Base-by-base conservation (phyloP, 2,329 filamentous ascomycete genomes). In the Diplodia scrobiculata region DNA sequence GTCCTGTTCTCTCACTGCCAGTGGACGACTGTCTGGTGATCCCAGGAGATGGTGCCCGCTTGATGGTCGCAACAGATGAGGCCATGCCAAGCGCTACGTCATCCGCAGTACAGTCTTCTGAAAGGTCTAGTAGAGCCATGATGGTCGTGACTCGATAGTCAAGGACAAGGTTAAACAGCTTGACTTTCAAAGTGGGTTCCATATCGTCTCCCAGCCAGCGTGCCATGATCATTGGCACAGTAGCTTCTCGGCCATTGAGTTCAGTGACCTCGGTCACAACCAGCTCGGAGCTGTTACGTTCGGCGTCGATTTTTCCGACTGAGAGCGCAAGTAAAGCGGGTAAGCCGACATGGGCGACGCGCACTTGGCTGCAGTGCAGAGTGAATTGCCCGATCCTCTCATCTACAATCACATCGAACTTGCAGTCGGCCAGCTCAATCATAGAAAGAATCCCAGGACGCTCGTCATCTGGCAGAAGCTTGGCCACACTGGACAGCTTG, bases 381-480 rank as follows among this genome's bases (percentile, higher is more conserved):
- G 83, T 62, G 89, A 80, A 36, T 78, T 80, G 72, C 0, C 95
- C 95, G 66, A 97, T 81, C 41, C 85, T 83, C 1, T 87, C 84
- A 51, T 88, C 89, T 58, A 94, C 75, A 51, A 90, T 84, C 10
- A 91, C 77, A 1, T n/a, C 29, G 17, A 63, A 27, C 17, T 62
- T 62, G 38, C 55, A 62, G 5, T 53, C 25, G 29, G 83, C 81
- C 9, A 85, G 77, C 32, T 89, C 83, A 63, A 97, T 76, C 45
- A 99, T 81, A 0, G 89, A 92, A 45, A 99, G 81, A 21, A 98
- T 81, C 0, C 95, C 95, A 1, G 95, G 95, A 1, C 93, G 86
- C 72, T 99, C 94, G 76, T 99, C 95, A 71, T 99, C 94, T 0
- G 95, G 94, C 2, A 99, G 83, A 75, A 98, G 98, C 74, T 97